Base-by-base conservation (phyloP, 306 rosid genomes). In the Prunus davidiana region DNA sequence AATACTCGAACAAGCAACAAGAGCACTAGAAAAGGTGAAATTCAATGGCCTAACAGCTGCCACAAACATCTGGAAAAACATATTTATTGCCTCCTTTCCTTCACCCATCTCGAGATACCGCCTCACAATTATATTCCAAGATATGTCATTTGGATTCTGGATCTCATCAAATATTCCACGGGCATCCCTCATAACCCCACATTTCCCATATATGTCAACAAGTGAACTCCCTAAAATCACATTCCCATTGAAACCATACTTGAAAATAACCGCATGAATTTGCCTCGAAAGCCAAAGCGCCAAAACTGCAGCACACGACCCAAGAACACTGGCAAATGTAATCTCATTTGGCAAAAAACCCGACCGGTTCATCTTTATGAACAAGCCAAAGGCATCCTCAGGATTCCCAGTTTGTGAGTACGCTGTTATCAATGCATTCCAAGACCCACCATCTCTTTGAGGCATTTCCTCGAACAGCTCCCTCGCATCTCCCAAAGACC, bases 401-500 rank as follows among this genome's bases (percentile, higher is more conserved):
- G 87, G 83, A 75, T 45, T 64, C 38, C 85, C 79, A 56, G 69
- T 65, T 41, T 62, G 89, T 0, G 88, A 62, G 76, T 76, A 87
- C 3, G 90, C 97, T 0, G 83, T 84, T 54, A 91, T 80, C 72
- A 91, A 69, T 2, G 91, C 86, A 72, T 91, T 91, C 95, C 91
- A 91, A 2, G 97, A 80, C 1, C 91, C 97, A 0, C 90, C 93
- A 46, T 91, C 91, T 84, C 86, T 75, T 1, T 73, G 77, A 45
- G 90, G 93, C 97, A 91, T 91, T 89, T 91, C 91, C 52, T 91
- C 91, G 77, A 91, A 89, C 84, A 91, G 63, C 79, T 85, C 90
- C 34, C 84, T 24, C 0, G 95, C 93, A 54, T 91, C 93, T 3
- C 67, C 86, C n/a, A 91, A 64, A 58, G 62, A 89, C 27, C 87